Evolutionary conservation across 352 stramenopile species (phyloP), one percentile per base, ranked within the genome.

Genomic region (Pythium dissimile): DNA sequence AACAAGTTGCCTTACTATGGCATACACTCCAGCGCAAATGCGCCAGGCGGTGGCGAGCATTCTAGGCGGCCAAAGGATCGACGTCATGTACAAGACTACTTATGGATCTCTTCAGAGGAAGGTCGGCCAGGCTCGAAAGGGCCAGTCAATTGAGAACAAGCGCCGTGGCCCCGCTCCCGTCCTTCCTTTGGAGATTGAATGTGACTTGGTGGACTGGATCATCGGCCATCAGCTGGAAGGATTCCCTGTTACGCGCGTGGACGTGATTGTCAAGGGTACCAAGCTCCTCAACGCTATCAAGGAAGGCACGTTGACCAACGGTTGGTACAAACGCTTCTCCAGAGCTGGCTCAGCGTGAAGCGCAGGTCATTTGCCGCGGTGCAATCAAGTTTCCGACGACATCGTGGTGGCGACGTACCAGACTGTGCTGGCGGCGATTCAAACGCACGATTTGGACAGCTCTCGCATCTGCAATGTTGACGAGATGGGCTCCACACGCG

Each of bases 391-490:
- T 1, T 26, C 12, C 32, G 24, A 34, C 2, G 21, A 20, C 18
- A 50, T 56, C 30, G 21, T 72, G 5, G 27, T 28, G 7, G 35
- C 28, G 4, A 28, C 66, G 6, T 69, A 65, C 45, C 26, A 51
- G 28, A 62, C 54, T 0, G 32, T 69, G 1, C 12, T 47, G n/a
- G 56, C 58, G 18, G 45, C 53, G 0, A 31, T 67, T 16, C 51
- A 62, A 11, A 49, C 60, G 21, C 7, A 53, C 0, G 12, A 45
- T 0, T 4, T 69, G 0, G 44, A 64, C 16, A 15, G 18, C 8
- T 30, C 28, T 1, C 45, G 54, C 0, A n/a, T 69, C 2, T 69
- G 63, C 34, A 75, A 72, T 28, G 67, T 75, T 26, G 59, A 75
- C 32, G 59, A 72, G 37, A 72, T 59, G 0, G 46, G 51, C 1